Conservation (phyloP, 495 filamentous ascomycete genomes). For the Amphirosellinia nigrospora region DNA sequence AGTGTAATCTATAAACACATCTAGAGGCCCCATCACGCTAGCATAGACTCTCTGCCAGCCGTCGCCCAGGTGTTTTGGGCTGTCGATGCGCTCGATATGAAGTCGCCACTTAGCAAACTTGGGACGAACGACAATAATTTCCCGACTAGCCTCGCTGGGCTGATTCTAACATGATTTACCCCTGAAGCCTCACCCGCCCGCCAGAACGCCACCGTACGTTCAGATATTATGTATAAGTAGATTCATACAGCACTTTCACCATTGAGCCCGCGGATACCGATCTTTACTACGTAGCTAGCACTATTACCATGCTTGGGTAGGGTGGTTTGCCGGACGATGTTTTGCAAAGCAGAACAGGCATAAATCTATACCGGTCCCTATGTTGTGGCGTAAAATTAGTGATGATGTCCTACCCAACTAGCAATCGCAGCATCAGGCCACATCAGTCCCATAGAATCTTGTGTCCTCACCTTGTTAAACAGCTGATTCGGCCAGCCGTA, state of each 20-base stretch:
- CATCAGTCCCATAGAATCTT: constrained; percentile 1
- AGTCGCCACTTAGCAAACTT: too few species aligned
- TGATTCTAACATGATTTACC: constrained; percentile 22
- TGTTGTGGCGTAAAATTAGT: neutral
- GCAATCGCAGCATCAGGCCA: constrained; percentile 7
- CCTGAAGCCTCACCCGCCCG: neutral
- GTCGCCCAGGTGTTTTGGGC: neutral
- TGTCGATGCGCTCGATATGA: neutral
- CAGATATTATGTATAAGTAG: too few species aligned
- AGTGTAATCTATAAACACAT: constrained; percentile 12
- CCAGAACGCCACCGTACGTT: neutral
- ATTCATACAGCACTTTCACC: too few species aligned
- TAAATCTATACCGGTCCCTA: neutral
- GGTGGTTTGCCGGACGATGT: neutral
- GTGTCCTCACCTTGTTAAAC: constrained; percentile 7
- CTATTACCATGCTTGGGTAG: neutral
- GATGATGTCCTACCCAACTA: too few species aligned
- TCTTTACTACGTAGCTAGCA: too few species aligned
- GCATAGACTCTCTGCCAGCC: neutral
- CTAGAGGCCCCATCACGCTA: neutral
- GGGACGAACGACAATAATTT: neutral
- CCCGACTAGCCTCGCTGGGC: constrained; percentile 10
- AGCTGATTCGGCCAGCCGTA: constrained; percentile 16
- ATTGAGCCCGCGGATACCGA: constrained; percentile 16
- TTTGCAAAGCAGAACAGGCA: neutral